These are phyloP conservation scores for thale cress (Arabidopsis thaliana) DNA, from an alignment of 345 rosid species.

Conservation along the genomic window TAIR10.1 NC_003076.8:16183501-16184000, in stretches of 20 bases:
- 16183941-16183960: constrained; percentile 91
- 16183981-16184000: background rate
- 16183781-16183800: background rate
- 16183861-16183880: constrained; percentile 80
- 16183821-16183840: constrained; percentile 33
- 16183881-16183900: constrained; percentile 62
- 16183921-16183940: constrained; percentile 81
- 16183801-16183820: background rate
- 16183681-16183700: background rate
- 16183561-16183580: constrained; percentile 87
- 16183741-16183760: background rate
- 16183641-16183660: background rate
- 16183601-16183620: constrained; percentile 1
- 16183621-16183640: background rate
- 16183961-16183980: constrained; percentile 69
- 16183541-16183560: constrained; percentile 83
- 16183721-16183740: background rate
- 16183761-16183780: background rate
- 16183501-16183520: constrained; percentile 68
- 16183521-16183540: constrained; percentile 90
- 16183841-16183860: constrained; percentile 67
- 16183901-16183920: constrained; percentile 79
- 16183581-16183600: constrained; percentile 85
- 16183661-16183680: background rate
- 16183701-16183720: background rate